phyloP scores from a whole-genome alignment of 768 basidiomycete genomes.

The Mycena amicta region DNA sequence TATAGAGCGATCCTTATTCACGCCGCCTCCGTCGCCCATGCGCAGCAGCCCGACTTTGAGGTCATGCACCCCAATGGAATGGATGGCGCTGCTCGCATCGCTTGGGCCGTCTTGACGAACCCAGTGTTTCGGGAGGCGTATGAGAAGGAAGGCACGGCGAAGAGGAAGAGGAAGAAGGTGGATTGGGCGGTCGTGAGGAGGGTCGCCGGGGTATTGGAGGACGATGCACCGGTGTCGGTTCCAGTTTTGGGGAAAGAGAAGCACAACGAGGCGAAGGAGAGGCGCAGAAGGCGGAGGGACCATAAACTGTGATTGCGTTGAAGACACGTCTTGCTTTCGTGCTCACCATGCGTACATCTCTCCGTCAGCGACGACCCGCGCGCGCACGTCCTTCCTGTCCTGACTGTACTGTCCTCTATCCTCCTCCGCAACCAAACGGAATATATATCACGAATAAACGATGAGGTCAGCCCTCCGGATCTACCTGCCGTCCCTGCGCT shows the following conservation, averaged over 20 bases:
- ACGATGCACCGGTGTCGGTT: too few species aligned
- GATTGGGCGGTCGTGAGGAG: neutral
- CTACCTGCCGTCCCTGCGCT: too few species aligned
- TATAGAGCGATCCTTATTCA: conserved; percentile 48
- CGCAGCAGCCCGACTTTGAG: conserved; percentile 47
- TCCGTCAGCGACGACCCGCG: too few species aligned
- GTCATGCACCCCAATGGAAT: conserved; percentile 38
- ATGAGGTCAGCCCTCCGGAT: too few species aligned
- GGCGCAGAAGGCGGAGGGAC: neutral
- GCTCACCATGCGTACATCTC: too few species aligned
- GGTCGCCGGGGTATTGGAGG: neutral
- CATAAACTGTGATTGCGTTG: neutral
- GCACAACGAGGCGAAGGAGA: neutral
- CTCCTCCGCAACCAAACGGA: too few species aligned
- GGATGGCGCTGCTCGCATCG: conserved; percentile 41
- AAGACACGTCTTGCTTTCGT: too few species aligned
- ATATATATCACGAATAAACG: too few species aligned
- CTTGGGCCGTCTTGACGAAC: conserved; percentile 43
- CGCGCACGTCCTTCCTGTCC: too few species aligned
- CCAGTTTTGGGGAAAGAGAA: neutral
- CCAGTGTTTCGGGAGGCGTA: conserved; percentile 42
- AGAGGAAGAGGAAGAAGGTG: neutral
- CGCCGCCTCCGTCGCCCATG: conserved; percentile 48
- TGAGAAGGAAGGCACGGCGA: conserved; percentile 36
- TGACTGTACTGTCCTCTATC: too few species aligned